These are phyloP conservation scores for Pyrenochaeta sp. DNA, from an alignment of 2,329 filamentous ascomycete species.

Conservation along the genomic window DNA sequence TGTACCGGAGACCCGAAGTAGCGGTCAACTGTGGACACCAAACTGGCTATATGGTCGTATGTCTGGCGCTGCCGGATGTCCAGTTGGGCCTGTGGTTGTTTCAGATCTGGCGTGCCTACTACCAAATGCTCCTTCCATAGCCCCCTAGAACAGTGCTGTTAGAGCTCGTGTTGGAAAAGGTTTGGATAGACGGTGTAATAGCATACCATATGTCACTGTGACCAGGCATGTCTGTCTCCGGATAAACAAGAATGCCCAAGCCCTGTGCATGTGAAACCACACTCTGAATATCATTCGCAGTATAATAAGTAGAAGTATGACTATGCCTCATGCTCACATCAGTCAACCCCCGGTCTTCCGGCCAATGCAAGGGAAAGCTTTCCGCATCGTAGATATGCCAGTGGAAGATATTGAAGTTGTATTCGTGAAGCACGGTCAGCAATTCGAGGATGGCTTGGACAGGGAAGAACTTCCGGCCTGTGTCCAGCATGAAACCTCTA, in stretches of 20 bases:
- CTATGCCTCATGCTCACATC: not conserved
- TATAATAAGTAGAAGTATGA: not conserved
- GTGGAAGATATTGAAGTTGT: conserved; percentile 2
- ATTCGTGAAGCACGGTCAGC: not conserved
- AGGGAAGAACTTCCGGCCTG: conserved; percentile 2
- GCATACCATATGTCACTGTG: conserved; percentile 1
- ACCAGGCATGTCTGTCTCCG: conserved; percentile 1
- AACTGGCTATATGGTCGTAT: not conserved
- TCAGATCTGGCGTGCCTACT: no score
- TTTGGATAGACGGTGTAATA: not conserved
- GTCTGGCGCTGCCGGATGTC: no score
- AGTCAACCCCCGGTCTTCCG: not conserved
- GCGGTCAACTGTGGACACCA: not conserved
- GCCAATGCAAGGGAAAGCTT: not conserved
- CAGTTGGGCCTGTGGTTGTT: no score
- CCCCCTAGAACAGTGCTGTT: no score
- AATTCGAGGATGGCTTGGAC: not conserved
- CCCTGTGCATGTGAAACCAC: not conserved
- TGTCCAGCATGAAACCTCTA: conserved; percentile 2
- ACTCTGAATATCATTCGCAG: conserved; percentile 1
- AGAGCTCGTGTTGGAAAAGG: no score
- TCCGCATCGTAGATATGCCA: conserved; percentile 2
- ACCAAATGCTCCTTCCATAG: no score
- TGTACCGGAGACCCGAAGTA: not conserved
- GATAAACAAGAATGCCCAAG: not conserved